Percentiles rank a stretch among this genome's conserved stretches.
These are phyloP conservation scores for Kwoniella sp. DNA, from an alignment of 768 basidiomycete species.

Conservation along the genomic window DNA sequence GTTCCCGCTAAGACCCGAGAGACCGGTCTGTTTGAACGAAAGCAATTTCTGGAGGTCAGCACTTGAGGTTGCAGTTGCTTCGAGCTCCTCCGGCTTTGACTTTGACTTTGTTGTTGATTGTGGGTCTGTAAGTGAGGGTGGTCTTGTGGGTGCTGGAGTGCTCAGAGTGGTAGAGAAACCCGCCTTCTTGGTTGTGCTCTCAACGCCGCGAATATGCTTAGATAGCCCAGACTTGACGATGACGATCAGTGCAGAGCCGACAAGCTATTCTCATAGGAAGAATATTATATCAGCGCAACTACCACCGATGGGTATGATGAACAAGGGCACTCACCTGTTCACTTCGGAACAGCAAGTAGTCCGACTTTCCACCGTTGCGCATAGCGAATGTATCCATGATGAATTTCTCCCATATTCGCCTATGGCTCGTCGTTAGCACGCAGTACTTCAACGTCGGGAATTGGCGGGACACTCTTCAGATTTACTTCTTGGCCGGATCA, in stretches of 20 bases:
- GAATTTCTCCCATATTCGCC: slow-evolving; percentile 81
- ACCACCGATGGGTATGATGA: no score
- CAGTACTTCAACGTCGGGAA: not conserved
- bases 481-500: slow-evolving; percentile 85
- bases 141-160: not conserved
- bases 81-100: no score
- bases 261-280: slow-evolving; percentile 69
- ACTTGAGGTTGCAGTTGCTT: not conserved
- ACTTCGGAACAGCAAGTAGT: slow-evolving; percentile 84
- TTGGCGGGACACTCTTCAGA: no score
- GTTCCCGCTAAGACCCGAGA: slow-evolving; percentile 76
- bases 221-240: slow-evolving; percentile 77
- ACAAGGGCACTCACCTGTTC: slow-evolving; percentile 69
- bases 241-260: slow-evolving; percentile 88
- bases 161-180: slow-evolving; percentile 19
- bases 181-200: slow-evolving; percentile 88
- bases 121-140: not conserved
- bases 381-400: slow-evolving; percentile 77
- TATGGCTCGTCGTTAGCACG: slow-evolving; percentile 53
- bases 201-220: slow-evolving; percentile 83
- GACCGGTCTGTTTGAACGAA: slow-evolving; percentile 56
- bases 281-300: no score
- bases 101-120: not conserved
- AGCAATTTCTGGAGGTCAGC: slow-evolving; percentile 4
- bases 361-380: slow-evolving; percentile 67